phyloP scores from a whole-genome alignment of 2,329 filamentous ascomycete genomes.

The Massarina eburnea region DNA sequence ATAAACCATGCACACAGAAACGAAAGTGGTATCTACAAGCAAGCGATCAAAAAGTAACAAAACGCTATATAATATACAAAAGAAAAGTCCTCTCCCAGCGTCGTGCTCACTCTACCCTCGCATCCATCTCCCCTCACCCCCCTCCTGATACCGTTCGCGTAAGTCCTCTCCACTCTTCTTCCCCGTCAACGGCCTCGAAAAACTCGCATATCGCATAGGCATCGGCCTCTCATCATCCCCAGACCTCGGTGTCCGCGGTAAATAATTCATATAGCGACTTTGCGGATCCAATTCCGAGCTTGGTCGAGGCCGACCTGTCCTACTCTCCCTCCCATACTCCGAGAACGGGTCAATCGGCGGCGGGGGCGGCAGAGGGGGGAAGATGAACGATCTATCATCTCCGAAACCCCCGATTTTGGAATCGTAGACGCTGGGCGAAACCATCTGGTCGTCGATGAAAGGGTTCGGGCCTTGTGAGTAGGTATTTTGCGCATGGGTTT shows the following conservation, averaged over 20 bases:
- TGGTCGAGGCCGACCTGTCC: neutral
- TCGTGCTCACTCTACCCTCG: too few species aligned
- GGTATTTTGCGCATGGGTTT: neutral
- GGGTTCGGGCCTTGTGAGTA: neutral
- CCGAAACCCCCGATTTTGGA: constrained; percentile 11
- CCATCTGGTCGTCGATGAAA: neutral
- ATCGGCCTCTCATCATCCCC: neutral
- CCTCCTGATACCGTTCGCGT: too few species aligned
- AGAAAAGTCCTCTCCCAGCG: too few species aligned
- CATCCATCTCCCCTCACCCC: too few species aligned
- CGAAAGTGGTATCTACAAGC: too few species aligned
- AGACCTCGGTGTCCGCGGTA: neutral
- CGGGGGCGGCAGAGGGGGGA: neutral
- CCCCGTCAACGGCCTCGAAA: too few species aligned
- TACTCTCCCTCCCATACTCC: neutral
- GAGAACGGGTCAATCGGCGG: neutral
- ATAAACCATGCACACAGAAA: too few species aligned
- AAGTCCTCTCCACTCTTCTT: too few species aligned
- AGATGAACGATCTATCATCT: neutral
- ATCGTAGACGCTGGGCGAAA: constrained; percentile 9
- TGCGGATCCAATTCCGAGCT: constrained; percentile 4
- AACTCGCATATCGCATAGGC: too few species aligned
- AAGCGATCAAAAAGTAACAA: too few species aligned
- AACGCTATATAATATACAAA: too few species aligned
- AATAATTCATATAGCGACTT: constrained; percentile 1